Evolutionary conservation across 208 protist species (phyloP).

Genomic region (Crithidia thermophila): DNA sequence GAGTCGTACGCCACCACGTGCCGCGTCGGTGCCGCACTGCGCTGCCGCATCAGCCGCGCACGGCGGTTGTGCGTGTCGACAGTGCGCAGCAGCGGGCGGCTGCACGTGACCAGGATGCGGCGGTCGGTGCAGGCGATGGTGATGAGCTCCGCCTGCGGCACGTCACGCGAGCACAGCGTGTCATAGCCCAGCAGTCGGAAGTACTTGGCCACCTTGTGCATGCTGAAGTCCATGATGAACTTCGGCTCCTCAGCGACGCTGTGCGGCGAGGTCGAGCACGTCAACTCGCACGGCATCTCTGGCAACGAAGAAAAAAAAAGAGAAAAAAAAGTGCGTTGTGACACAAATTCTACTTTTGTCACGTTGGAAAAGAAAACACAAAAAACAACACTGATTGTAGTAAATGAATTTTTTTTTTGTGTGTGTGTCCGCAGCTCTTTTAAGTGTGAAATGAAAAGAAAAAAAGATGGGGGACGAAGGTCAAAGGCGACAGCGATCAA

Average conservation of each 20-base stretch:
- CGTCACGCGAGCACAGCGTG: slow-evolving; percentile 47
- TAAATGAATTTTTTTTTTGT: no score
- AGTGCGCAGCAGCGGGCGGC: slow-evolving; percentile 34
- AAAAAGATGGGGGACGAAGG: neutral
- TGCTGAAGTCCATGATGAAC: slow-evolving; percentile 81
- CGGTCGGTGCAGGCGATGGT: slow-evolving; percentile 31
- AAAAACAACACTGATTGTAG: neutral
- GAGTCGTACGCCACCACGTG: slow-evolving; percentile 75
- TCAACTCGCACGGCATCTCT: slow-evolving; percentile 20
- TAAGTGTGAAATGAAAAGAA: neutral
- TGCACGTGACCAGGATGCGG: slow-evolving; percentile 57
- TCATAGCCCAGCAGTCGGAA: slow-evolving; percentile 79
- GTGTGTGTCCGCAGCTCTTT: no score
- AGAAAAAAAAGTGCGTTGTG: slow-evolving; percentile 6
- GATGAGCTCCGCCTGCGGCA: slow-evolving; percentile 49
- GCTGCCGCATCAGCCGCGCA: slow-evolving; percentile 4
- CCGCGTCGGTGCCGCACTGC: neutral
- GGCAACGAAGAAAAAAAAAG: neutral
- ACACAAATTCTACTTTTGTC: neutral
- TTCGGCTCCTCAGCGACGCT: slow-evolving; percentile 24
- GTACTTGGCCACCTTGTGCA: slow-evolving; percentile 79
- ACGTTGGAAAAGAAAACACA: slow-evolving; percentile 8
- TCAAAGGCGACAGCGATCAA: no score
- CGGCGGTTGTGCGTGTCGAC: slow-evolving; percentile 50
- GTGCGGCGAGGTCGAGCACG: slow-evolving; percentile 23